phyloP scores from a whole-genome alignment of 352 stramenopile genomes.

The Phytophthora cactorum region DNA sequence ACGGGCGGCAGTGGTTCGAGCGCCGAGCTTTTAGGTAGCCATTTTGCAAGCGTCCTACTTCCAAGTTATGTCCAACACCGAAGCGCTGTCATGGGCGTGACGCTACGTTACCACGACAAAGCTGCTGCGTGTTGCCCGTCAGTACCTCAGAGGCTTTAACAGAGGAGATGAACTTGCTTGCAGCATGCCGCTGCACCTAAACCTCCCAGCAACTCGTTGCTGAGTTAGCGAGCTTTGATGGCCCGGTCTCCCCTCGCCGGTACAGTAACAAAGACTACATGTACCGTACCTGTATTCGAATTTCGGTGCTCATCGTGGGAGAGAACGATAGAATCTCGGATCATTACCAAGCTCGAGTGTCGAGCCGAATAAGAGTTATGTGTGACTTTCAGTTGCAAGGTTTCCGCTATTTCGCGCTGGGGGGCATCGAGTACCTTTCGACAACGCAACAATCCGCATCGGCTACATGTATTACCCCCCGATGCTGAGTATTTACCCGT shows the following conservation, averaged over 20 bases:
- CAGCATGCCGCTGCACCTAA: slow-evolving; percentile 1
- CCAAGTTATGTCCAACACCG: slow-evolving; percentile 10
- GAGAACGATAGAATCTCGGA: slow-evolving; percentile 4
- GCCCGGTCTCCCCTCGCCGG: too few relatives aligned
- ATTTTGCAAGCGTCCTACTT: too few relatives aligned
- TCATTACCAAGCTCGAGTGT: slow-evolving; percentile 3
- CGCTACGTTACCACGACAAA: slow-evolving; percentile 11
- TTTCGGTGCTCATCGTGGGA: slow-evolving; percentile 20
- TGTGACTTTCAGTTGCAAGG: not conserved
- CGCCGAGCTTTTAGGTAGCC: slow-evolving; percentile 2
- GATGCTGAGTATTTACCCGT: slow-evolving; percentile 3
- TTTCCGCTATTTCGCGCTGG: slow-evolving; percentile 9
- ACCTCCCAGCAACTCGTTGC: slow-evolving; percentile 4
- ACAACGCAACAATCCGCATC: slow-evolving; percentile 13
- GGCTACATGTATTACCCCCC: not conserved
- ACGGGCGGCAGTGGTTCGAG: not conserved
- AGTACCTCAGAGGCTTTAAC: too few relatives aligned
- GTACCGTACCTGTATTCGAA: slow-evolving; percentile 14
- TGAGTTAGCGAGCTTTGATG: slow-evolving; percentile 2
- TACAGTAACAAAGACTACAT: not conserved
- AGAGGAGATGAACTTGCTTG: too few relatives aligned
- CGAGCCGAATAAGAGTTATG: slow-evolving; percentile 15
- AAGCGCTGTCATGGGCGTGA: slow-evolving; percentile 1
- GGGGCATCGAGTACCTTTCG: slow-evolving; percentile 4
- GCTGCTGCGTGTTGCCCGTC: too few relatives aligned